A percentile compares a stretch with the other conserved stretches of the same genome.
Conservation (phyloP, 73 alveolate species). For the Paramecium primaurelia region DNA sequence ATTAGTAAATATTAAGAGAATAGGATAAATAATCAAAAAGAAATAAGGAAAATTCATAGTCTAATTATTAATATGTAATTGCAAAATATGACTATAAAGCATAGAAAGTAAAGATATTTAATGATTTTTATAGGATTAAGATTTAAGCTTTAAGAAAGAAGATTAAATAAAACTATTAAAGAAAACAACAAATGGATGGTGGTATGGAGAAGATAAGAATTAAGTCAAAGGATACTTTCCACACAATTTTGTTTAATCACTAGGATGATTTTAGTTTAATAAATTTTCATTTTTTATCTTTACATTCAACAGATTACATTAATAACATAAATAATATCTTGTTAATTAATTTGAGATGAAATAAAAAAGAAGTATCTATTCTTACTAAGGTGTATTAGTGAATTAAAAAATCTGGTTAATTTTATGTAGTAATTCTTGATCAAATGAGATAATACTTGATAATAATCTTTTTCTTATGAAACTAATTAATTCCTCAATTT, state of each 20-base stretch:
- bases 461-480: too few relatives aligned
- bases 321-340: too few relatives aligned
- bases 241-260: slow-evolving; percentile 31
- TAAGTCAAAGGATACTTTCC: slow-evolving; percentile 30
- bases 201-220: slow-evolving; percentile 36
- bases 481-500: too few relatives aligned
- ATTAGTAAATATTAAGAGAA: neutral
- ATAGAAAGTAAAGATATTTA: neutral
- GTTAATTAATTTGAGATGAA: too few relatives aligned
- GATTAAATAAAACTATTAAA: neutral
- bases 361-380: too few relatives aligned
- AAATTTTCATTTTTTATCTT: neutral
- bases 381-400: too few relatives aligned
- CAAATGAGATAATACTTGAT: too few relatives aligned
- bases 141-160: slow-evolving; percentile 24
- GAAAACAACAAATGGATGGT: slow-evolving; percentile 45
- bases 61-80: neutral
- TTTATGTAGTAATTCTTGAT: too few relatives aligned
- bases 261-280: neutral
- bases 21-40: neutral
- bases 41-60: neutral
- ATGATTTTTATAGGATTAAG: slow-evolving; percentile 7
- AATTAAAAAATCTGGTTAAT: too few relatives aligned
- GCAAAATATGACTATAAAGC: slow-evolving; percentile 50
- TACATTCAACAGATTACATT: neutral